Base-by-base conservation (phyloP, 1,284 basidiomycete species). In the Chalciporus sp. region DNA sequence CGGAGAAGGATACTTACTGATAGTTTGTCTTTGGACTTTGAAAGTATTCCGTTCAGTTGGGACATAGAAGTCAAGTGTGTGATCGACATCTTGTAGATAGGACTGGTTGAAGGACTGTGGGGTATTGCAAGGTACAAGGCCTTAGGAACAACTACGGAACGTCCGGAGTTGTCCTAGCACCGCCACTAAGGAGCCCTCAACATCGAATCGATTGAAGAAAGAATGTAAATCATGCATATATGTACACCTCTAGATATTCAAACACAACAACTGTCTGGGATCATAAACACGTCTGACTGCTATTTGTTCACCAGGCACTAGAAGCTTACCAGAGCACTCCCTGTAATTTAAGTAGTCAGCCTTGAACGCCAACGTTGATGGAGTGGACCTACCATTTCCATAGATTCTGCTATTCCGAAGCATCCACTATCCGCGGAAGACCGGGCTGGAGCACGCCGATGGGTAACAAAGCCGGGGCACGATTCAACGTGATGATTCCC, bases 21-120 rank as follows among this genome's bases (percentile, higher is more conserved):
- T 26, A 91, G 69, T 66, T 89, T 90, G 54, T 81, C 79, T 50
- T 77, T 78, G 1, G 82, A 81, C 61, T 82, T 80, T 9, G 78
- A 75, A 23, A 92, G 69, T 43, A 89, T 77, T 5, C 70, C 72
- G 49, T 86, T 79, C 45, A 92, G 79, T 58, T 91, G 79, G 9
- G 83, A 74, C 19, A 82, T 65, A 12, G 85, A 86, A 14, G 74
- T 76, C 26, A 90, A 64, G 64, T 88, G 81, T 7, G 80, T 84
- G 52, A 86, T 79, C 31, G 84, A 70, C 84, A 86, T 86, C 48
- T 43, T 56, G 37, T 7, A 14, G 17, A 33, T 35, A n/a, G 11
- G 19, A 16, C 20, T 37, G 29, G n/a, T n/a, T 39, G 14, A 39
- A 14, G 23, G 23, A n/a, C n/a, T n/a, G n/a, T n/a, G n/a, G n/a